A percentile compares a stretch with the other conserved stretches of the same genome.
These are phyloP conservation scores for Penicillium sp. DNA, from an alignment of 2,329 filamentous ascomycete genomes.

Conservation along the genomic window DNA sequence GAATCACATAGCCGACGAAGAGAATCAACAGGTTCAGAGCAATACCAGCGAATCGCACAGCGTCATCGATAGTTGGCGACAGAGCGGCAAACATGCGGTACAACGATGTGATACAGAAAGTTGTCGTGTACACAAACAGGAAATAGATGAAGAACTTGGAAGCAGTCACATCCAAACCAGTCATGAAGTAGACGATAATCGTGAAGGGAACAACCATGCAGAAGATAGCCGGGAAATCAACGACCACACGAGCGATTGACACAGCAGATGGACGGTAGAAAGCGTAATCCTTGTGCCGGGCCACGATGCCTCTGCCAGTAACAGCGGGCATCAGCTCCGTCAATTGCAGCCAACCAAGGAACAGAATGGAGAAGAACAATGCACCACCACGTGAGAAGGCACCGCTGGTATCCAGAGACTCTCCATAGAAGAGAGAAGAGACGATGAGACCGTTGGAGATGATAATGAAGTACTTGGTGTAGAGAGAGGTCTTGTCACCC, in stretches of 20 bases:
- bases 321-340: conserved; percentile 77
- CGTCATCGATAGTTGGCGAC: conserved; percentile 63
- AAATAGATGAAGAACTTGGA: conserved; percentile 67
- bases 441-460: conserved; percentile 72
- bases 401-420: conserved; percentile 58
- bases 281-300: conserved; percentile 65
- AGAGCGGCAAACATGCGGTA: conserved; percentile 67
- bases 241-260: conserved; percentile 59
- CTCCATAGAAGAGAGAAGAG: conserved; percentile 73
- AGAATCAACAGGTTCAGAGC: conserved; percentile 60
- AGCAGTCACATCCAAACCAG: conserved; percentile 56
- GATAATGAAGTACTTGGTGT: conserved; percentile 78
- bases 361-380: conserved; percentile 66
- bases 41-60: conserved; percentile 63
- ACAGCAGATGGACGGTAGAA: conserved; percentile 70
- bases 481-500: conserved; percentile 71
- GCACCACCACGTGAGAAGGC: conserved; percentile 63
- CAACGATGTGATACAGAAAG: conserved; percentile 61
- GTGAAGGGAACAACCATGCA: conserved; percentile 60
- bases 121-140: conserved; percentile 63
- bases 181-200: conserved; percentile 66
- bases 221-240: conserved; percentile 62
- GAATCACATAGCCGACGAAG: conserved; percentile 67
- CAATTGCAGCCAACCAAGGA: conserved; percentile 70
- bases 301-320: conserved; percentile 66